phyloP scores from a whole-genome alignment of 768 basidiomycete species.

The Neoboletus brunneissimus region DNA sequence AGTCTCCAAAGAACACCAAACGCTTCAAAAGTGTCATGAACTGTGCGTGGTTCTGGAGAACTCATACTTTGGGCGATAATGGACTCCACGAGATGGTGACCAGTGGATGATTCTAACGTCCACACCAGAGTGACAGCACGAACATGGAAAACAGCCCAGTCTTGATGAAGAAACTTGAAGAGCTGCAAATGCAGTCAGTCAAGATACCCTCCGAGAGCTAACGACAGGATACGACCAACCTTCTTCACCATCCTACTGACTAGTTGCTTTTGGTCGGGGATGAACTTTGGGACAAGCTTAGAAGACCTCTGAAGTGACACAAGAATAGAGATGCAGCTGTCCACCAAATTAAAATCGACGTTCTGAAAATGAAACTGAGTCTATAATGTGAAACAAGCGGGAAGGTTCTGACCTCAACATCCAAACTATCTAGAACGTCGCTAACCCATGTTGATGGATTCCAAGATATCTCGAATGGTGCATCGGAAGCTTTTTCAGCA shows the following conservation, averaged over 20 bases:
- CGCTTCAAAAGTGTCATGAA: slow-evolving; percentile 69
- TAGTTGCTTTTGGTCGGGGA: slow-evolving; percentile 52
- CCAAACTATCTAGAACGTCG: slow-evolving; percentile 49
- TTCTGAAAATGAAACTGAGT: slow-evolving; percentile 12
- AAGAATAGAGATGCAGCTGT: slow-evolving; percentile 56
- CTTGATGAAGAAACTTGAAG: slow-evolving; percentile 66
- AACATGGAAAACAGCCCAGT: slow-evolving; percentile 70
- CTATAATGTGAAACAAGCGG: neutral
- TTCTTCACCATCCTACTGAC: slow-evolving; percentile 59
- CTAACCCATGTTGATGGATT: slow-evolving; percentile 62
- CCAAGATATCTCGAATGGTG: slow-evolving; percentile 49
- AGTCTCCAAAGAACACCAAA: slow-evolving; percentile 93
- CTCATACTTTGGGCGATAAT: slow-evolving; percentile 73
- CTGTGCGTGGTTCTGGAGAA: slow-evolving; percentile 45
- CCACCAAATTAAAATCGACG: slow-evolving; percentile 63
- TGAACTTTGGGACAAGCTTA: slow-evolving; percentile 49
- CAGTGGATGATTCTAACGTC: slow-evolving; percentile 61
- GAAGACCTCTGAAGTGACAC: slow-evolving; percentile 53
- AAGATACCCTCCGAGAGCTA: neutral
- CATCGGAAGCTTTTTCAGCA: slow-evolving; percentile 33
- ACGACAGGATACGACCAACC: slow-evolving; percentile 29
- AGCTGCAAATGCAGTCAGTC: slow-evolving; percentile 42
- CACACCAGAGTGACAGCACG: slow-evolving; percentile 82
- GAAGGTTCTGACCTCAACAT: slow-evolving; percentile 47
- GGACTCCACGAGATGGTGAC: slow-evolving; percentile 67